Conservation (phyloP, 768 basidiomycete genomes). For the Roridomyces roridus region DNA sequence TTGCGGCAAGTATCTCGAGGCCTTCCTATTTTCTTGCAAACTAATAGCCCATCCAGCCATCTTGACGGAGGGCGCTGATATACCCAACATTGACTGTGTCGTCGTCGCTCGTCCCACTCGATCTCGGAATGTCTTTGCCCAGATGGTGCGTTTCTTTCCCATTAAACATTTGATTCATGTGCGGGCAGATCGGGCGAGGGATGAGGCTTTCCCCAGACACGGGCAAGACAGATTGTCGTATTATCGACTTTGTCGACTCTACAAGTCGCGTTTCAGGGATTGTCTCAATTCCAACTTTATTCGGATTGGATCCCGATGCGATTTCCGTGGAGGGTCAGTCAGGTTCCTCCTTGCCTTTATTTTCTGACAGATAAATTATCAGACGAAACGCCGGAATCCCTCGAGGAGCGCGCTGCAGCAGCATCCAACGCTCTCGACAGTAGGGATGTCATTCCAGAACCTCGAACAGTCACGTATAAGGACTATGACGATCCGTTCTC, state of each 20-base stretch:
- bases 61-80: constrained; percentile 93
- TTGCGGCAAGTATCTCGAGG: constrained; percentile 60
- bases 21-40: neutral
- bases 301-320: constrained; percentile 81
- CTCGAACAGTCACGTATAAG: constrained; percentile 70
- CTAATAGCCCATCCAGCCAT: constrained; percentile 58
- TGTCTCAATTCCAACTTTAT: constrained; percentile 80
- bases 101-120: constrained; percentile 88
- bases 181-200: constrained; percentile 84
- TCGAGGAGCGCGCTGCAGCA: constrained; percentile 50
- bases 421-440: constrained; percentile 31
- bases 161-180: neutral
- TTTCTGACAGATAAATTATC: constrained; percentile 8
- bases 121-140: constrained; percentile 87
- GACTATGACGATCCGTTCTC: constrained; percentile 81
- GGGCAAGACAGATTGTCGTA: constrained; percentile 82
- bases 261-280: constrained; percentile 71
- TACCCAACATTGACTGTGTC: constrained; percentile 93
- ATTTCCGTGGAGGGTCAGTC: constrained; percentile 64
- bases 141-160: constrained; percentile 71
- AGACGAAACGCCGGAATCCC: constrained; percentile 60
- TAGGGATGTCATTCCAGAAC: constrained; percentile 50
- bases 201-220: constrained; percentile 85
- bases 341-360: neutral
- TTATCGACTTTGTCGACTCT: constrained; percentile 92